phyloP scores from a whole-genome alignment of 2,329 filamentous ascomycete species.

The Colletotrichum melonis region DNA sequence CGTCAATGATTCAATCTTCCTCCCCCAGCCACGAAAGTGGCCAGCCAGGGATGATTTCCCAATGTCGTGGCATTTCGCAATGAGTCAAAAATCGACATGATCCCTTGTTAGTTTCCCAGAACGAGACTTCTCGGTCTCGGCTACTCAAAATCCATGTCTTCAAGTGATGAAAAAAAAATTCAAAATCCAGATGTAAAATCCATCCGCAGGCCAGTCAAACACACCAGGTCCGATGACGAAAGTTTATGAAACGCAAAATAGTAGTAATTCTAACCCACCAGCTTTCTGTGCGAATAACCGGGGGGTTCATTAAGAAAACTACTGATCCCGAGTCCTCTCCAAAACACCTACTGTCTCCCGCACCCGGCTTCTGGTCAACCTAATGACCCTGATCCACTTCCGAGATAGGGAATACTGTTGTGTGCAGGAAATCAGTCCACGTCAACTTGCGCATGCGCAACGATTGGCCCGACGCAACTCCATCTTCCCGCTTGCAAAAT shows the following conservation, averaged over 20 bases:
- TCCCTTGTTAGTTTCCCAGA: not conserved
- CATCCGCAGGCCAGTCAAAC: not conserved
- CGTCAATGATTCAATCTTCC: not conserved
- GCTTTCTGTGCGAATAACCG: slow-evolving; percentile 15
- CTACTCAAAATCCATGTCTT: not conserved
- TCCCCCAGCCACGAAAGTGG: not conserved
- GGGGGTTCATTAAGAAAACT: slow-evolving; percentile 25
- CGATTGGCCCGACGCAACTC: slow-evolving; percentile 17
- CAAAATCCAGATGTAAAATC: not conserved
- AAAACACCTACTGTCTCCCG: not conserved
- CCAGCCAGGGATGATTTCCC: not conserved
- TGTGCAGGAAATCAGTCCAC: slow-evolving; percentile 24
- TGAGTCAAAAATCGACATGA: slow-evolving; percentile 12
- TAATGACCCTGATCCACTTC: slow-evolving; percentile 16
- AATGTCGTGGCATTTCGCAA: slow-evolving; percentile 13
- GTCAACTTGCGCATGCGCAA: slow-evolving; percentile 10
- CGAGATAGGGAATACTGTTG: not conserved
- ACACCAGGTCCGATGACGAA: not conserved
- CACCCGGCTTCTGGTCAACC: slow-evolving; percentile 4
- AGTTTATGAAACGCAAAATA: not conserved
- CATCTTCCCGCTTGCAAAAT: slow-evolving; percentile 16
- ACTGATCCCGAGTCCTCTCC: slow-evolving; percentile 9
- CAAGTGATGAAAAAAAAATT: not conserved
- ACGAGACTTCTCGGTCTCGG: not conserved
- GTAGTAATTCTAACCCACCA: not conserved